Evolutionary conservation across 2,329 filamentous ascomycete species (phyloP), one percentile per base, ranked within the genome.

Genomic region (Annulohypoxylon truncatum): DNA sequence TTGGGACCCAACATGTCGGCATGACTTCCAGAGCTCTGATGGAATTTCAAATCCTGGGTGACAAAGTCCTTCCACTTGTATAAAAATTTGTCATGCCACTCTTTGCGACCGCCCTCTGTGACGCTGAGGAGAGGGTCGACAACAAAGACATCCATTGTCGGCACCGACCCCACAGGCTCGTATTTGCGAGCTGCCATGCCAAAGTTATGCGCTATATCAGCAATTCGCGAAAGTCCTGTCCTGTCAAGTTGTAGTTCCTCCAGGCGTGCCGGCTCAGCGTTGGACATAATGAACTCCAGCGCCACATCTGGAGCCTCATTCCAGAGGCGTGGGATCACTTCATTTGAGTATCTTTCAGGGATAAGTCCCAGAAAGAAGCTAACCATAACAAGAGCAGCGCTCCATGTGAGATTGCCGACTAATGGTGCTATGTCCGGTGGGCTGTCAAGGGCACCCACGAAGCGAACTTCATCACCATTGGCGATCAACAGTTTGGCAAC

Each of bases 391-490:
- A 83, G 69, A 46, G 78, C 79, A 18, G 69, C 66, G 55, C 74
- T 76, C 76, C 79, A 82, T 64, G 75, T 66, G 20, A 83, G 75
- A 65, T 1, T 75, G 72, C 79, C 84, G 80, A 59, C 80, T 73
- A 0, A 47, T 26, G 59, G 81, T 82, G 74, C 51, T 12, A 85
- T 83, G 62, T 82, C 79, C 1, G 83, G 84, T 1, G 84, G 83
- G 4, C 82, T 78, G 71, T 87, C 82, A 61, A 85, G 78, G 40
- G 69, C 74, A 3, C 76, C 84, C 0, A 84, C 72, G 72, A 85
- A 86, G 0, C 68, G 47, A 1, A 86, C 82, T 29, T 73, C 70
- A 2, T 80, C 76, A 0, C 78, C 78, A 2, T 74, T 56, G 15
- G 28, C 54, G 47, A 85, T 79, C 7, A 87, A 77, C 0, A 66